phyloP scores from a whole-genome alignment of 2,329 filamentous ascomycete species.

The Thermomyces lanuginosus region DNA sequence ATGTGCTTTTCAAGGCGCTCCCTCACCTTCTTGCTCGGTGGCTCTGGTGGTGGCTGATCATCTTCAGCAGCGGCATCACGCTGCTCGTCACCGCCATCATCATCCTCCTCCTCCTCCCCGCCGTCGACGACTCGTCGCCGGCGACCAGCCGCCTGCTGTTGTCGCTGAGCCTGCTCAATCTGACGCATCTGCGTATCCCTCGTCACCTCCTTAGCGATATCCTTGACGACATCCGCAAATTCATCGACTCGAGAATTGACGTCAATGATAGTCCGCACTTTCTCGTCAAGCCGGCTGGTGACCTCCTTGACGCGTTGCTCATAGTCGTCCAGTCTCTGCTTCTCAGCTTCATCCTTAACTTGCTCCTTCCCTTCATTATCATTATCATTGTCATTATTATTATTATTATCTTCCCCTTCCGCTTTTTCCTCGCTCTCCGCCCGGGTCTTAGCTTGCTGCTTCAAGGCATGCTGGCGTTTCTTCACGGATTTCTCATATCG shows the following conservation, averaged over 20 bases:
- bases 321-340: constrained; percentile 23
- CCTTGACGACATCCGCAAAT: constrained; percentile 29
- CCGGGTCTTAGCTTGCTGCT: constrained; percentile 6
- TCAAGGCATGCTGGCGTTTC: constrained; percentile 19
- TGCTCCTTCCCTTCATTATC: constrained; percentile 14
- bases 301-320: constrained; percentile 33
- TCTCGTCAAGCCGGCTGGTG: constrained; percentile 41
- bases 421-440: constrained; percentile 11
- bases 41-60: constrained; percentile 11
- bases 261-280: constrained; percentile 43
- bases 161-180: too few species aligned
- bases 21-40: constrained; percentile 21
- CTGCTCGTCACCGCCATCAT: constrained; percentile 26
- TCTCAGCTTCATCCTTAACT: constrained; percentile 18
- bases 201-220: constrained; percentile 27
- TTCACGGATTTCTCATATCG: constrained; percentile 21
- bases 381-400: constrained; percentile 13
- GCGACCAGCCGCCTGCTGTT: constrained; percentile 17
- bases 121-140: constrained; percentile 12
- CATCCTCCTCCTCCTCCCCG: constrained; percentile 21
- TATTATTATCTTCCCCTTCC: constrained; percentile 15
- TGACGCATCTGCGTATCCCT: too few species aligned
- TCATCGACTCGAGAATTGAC: constrained; percentile 31
- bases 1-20: constrained; percentile 19
- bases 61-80: constrained; percentile 14